Evolutionary conservation across 495 filamentous ascomycete species (phyloP), one percentile per base, ranked within the genome.

Genomic region (Penicillium silybi): DNA sequence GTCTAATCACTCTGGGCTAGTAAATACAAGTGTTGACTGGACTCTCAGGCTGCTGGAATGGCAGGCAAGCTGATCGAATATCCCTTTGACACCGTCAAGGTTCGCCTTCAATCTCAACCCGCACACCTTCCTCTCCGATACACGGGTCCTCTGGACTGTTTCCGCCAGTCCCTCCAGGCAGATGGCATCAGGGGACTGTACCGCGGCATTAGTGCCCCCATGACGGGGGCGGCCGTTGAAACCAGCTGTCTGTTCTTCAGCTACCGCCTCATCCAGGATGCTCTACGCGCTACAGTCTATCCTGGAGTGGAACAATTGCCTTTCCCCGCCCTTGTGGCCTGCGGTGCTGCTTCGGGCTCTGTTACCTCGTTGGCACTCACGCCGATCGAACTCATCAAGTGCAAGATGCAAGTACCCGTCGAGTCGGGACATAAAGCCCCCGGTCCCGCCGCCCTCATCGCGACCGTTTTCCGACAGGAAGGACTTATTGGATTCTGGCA

Each of bases 41-140:
- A 23, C 13, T 17, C 1, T 16, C 57, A 91, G 88, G 67, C 83
- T 20, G 92, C 92, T 37, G 95, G 95, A 52, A 85, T 93, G 49
- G 87, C 88, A 19, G 95, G 93, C 53, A 99, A 99, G 75, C 82
- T 89, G 55, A 89, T 99, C 61, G 95, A 99, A 63, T 99, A 95
- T 66, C 95, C 95, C 26, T 97, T 97, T 69, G 95, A 99, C 74
- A 99, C 95, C 0, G 86, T 99, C 59, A 99, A 99, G 76, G 93
- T 88, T 40, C 80, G 84, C 41, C 65, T 80, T 16, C 78, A 80
- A 47, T 80, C 78, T 18, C 93, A 97, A 66, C 89, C 90, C 7
- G 86, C 90, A 61, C 81, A 86, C 52, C 78, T 87, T 1, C 90
- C 92, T 23, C 82, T 90, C 13, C 86, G 80, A 17, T 98, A 97